Evolutionary conservation across 345 rosid genomes (phyloP).

Genomic region (Citrus glauca): DNA sequence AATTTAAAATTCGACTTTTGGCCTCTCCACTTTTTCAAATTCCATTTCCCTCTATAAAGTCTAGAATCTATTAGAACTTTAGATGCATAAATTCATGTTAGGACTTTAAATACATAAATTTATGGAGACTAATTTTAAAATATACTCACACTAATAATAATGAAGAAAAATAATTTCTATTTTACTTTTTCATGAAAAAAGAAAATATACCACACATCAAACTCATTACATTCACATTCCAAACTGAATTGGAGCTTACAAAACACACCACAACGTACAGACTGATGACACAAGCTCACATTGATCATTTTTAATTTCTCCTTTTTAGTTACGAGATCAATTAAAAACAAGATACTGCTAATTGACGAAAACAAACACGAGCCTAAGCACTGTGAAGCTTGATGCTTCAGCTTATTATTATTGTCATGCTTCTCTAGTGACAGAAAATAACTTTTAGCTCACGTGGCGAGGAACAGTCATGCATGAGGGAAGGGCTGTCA

Average conservation of each 20-base stretch:
- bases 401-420: no score
- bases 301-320: not conserved
- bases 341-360: not conserved
- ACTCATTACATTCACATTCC: not conserved
- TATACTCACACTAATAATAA: no score
- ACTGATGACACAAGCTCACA: not conserved
- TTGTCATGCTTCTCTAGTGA: slow-evolving; percentile 31
- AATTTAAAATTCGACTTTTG: no score
- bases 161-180: no score
- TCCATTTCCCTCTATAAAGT: no score
- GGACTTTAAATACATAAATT: no score
- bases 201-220: not conserved
- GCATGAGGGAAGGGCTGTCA: slow-evolving; percentile 82
- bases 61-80: no score
- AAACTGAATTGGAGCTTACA: not conserved
- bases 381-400: no score
- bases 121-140: no score
- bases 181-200: no score
- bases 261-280: not conserved
- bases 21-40: no score
- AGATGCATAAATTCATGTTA: no score
- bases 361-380: not conserved
- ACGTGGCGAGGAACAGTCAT: slow-evolving; percentile 77
- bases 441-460: slow-evolving; percentile 98
- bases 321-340: not conserved